Evolutionary conservation across 371 early-diverging fungal species (phyloP), one percentile per base, ranked within the genome.

Genomic region (Chytridium lagenaria): DNA sequence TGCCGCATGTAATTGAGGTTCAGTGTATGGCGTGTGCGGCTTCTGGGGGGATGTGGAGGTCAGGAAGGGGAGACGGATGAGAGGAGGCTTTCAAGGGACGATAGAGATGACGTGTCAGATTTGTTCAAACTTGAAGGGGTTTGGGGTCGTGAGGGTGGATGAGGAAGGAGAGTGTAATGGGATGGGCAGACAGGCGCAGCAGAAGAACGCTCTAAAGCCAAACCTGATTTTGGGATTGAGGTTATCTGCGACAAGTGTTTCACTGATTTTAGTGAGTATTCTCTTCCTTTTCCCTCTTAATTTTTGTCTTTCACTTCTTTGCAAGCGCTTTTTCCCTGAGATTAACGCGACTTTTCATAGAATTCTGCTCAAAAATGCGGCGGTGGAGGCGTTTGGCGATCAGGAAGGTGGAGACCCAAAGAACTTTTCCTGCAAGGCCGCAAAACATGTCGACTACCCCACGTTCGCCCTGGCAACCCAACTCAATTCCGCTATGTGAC

Each of bases 301-400:
- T n/a, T 44, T 44, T 19, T 44, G 19, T 44, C 44, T 44, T 44
- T 44, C 19, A n/a, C n/a, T n/a, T n/a, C n/a, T n/a, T n/a, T n/a
- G n/a, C n/a, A n/a, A n/a, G n/a, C n/a, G n/a, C n/a, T n/a, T n/a
- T n/a, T n/a, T n/a, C n/a, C n/a, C n/a, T n/a, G n/a, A n/a, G n/a
- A n/a, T n/a, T n/a, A n/a, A n/a, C n/a, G n/a, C n/a, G n/a, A n/a
- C n/a, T 57, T 26, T 12, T 44, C 44, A 44, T 33, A 63, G 63
- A 63, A 33, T 63, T 63, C 63, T 63, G 63, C 63, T 63, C 63
- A 37, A 63, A n/a, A 37, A 30, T 63, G 63, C 63, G 63, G 63
- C 63, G 63, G 63, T 33, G 63, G 63, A 30, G 63, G 63, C 10
- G 10, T 30, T 2, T 34, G 30, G 34, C 81, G 83, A 84, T 44